Base-by-base conservation (phyloP, 306 rosid genomes). In the Pachyrhizus erosus region DNA sequence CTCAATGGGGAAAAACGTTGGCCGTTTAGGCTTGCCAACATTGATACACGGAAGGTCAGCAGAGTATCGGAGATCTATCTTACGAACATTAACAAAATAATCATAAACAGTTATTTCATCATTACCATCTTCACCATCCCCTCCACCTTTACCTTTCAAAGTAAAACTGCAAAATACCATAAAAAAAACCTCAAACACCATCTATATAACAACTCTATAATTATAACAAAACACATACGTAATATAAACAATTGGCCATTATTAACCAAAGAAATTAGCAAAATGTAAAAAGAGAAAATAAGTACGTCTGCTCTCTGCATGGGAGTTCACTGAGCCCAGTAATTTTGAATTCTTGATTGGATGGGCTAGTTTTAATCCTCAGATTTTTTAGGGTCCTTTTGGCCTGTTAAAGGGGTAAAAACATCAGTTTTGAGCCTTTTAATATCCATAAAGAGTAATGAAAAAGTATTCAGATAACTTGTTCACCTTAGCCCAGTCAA, bases 21-120 rank as follows among this genome's bases (percentile, higher is more conserved):
- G 98, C 5, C 94, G 89, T 82, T 96, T 96, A 1, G 98, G 98
- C 90, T 92, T 96, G 61, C 99, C 99, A 39, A 92, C 98, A 86
- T 96, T 96, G 64, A 96, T 80, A 60, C 99, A 96, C 0, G 99
- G 99, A 14, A 96, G 86, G 61, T 91, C 92, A 0, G 78, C 88
- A 70, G 98, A 96, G 78, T 96, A 96, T 0, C 86, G 90, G 43
- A 96, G 84, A 4, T 87, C 85, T 27, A 94, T 91, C 49, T 89
- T 87, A 0, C 97, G 96, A 48, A 80, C 70, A 46, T 89, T 91
- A 4, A 82, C 89, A 89, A 93, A 96, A 80, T 96, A 96, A 70
- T 96, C 95, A 72, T 84, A 86, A 18, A 96, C 99, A 27, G 98
- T 90, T 72, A 96, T 85, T 81, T 96, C 99, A 20, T 75, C 64